phyloP scores from a whole-genome alignment of 306 rosid genomes.

The Canavalia ensiformis region DNA sequence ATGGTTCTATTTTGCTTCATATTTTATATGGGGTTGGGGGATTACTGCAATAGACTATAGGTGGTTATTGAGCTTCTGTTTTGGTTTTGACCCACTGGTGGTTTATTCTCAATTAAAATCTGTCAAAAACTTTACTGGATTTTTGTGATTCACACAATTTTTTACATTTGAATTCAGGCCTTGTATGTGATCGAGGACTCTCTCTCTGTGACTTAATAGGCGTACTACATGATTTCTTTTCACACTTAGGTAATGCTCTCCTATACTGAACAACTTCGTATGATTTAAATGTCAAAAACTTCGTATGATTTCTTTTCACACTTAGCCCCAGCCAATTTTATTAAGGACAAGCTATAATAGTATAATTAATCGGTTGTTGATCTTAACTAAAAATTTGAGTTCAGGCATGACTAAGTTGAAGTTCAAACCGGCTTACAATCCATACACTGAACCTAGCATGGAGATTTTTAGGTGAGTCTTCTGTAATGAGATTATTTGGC shows the following conservation, averaged over 20 bases:
- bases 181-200: conserved; percentile 92
- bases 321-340: conserved; percentile 8
- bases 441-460: conserved; percentile 99
- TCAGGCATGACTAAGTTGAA: conserved; percentile 87
- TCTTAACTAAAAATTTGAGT: conserved; percentile 12
- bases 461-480: conserved; percentile 84
- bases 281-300: conserved; percentile 12
- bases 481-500: conserved; percentile 36
- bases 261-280: not conserved
- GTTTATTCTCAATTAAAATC: conserved; percentile 19
- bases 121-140: not conserved
- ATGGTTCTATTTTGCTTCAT: conserved; percentile 6
- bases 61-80: conserved; percentile 1
- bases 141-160: not conserved
- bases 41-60: not conserved
- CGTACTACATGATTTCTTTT: conserved; percentile 87
- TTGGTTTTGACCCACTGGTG: not conserved
- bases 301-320: no score
- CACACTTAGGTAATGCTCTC: conserved; percentile 74
- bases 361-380: conserved; percentile 9
- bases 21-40: not conserved
- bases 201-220: conserved; percentile 89
- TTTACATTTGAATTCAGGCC: conserved; percentile 62
- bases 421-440: conserved; percentile 97
- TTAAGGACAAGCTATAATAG: not conserved